phyloP scores from a whole-genome alignment of 2,329 filamentous ascomycete species.

The Arthrobotrys sphaeroides region DNA sequence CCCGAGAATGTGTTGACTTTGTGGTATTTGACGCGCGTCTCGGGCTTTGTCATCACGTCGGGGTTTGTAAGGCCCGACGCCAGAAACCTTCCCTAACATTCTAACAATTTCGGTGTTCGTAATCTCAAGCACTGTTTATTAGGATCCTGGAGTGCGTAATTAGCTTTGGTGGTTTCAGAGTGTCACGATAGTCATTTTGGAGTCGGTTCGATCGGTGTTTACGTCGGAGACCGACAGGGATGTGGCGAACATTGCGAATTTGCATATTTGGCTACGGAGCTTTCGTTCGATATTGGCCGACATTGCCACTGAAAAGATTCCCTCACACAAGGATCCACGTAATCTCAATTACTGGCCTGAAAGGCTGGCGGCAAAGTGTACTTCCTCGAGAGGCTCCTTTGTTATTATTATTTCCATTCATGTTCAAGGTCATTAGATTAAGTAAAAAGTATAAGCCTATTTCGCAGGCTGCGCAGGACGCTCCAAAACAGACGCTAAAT shows the following conservation, averaged over 20 bases:
- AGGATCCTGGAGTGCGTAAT: neutral
- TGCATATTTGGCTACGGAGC: neutral
- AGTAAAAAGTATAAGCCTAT: neutral
- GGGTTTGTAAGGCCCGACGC: slow-evolving; percentile 33
- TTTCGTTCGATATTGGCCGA: slow-evolving; percentile 3
- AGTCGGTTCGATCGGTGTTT: slow-evolving; percentile 42
- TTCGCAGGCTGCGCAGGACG: neutral
- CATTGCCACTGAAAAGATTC: slow-evolving; percentile 30
- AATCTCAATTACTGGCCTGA: neutral
- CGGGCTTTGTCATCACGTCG: slow-evolving; percentile 44
- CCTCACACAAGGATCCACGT: slow-evolving; percentile 18
- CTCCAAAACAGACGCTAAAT: neutral
- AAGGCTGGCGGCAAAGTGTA: neutral
- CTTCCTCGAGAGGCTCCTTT: neutral
- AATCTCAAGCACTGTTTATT: neutral
- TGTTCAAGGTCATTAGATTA: neutral
- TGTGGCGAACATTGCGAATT: slow-evolving; percentile 18
- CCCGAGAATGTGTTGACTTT: slow-evolving; percentile 39
- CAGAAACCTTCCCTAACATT: slow-evolving; percentile 43
- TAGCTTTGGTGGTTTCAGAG: neutral
- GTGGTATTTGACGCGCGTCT: slow-evolving; percentile 54
- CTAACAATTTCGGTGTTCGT: slow-evolving; percentile 31
- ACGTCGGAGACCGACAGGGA: slow-evolving; percentile 20
- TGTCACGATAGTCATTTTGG: slow-evolving; percentile 7
- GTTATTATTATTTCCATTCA: neutral